Evolutionary conservation across 177 flowering plant species (phyloP).

Genomic region (Vitis hybrid): DNA sequence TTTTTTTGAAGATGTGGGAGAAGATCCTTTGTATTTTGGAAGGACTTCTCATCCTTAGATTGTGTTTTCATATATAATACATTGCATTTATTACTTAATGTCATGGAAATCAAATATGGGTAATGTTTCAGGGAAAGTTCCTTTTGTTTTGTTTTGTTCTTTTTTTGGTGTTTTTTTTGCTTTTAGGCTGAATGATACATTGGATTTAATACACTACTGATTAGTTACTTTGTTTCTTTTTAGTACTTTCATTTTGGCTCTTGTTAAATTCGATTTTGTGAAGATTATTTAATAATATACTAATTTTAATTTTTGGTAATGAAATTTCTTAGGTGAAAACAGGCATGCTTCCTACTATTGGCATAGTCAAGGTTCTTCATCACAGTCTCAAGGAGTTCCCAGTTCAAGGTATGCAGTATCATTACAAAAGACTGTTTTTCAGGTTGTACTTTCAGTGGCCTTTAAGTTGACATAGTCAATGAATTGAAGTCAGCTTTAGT

Average conservation of each 20-base stretch:
- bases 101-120: too few species aligned
- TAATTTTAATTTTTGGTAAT: background rate
- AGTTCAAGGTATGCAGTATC: constrained; percentile 56
- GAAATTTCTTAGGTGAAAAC: constrained; percentile 78
- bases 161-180: too few species aligned
- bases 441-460: constrained; percentile 2
- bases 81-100: too few species aligned
- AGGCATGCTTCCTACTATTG: constrained; percentile 91
- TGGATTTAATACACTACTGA: too few species aligned
- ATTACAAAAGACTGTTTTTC: background rate
- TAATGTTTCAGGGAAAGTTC: too few species aligned
- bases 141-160: too few species aligned
- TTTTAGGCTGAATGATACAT: background rate
- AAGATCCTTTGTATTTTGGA: too few species aligned
- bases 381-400: constrained; percentile 59
- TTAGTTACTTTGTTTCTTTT: too few species aligned
- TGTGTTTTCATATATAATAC: too few species aligned
- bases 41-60: too few species aligned
- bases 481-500: constrained; percentile 85
- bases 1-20: too few species aligned
- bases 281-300: background rate
- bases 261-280: background rate
- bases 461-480: constrained; percentile 23
- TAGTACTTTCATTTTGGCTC: background rate
- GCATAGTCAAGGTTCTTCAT: constrained; percentile 59